Conservation (phyloP, 1,284 basidiomycete genomes). For the Polyporus tsugae region DNA sequence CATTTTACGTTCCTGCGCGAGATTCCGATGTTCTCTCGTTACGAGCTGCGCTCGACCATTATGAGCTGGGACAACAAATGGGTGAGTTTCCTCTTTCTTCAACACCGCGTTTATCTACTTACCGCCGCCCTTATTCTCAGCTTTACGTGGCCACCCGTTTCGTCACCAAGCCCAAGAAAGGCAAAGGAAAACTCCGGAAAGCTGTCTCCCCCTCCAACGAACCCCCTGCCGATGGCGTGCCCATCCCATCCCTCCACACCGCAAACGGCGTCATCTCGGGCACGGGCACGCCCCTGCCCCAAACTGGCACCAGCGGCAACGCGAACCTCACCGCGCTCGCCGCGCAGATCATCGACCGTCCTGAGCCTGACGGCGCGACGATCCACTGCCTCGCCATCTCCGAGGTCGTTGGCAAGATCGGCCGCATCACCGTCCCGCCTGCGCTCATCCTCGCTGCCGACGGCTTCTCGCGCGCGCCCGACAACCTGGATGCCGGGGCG, state of each 20-base stretch:
- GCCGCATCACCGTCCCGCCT: conserved; percentile 81
- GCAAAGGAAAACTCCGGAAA: conserved; percentile 34
- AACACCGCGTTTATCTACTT: neutral
- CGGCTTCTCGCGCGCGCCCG: conserved; percentile 51
- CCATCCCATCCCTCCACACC: conserved; percentile 39
- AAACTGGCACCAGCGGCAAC: conserved; percentile 5
- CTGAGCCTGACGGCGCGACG: conserved; percentile 62
- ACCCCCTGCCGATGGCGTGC: conserved; percentile 36
- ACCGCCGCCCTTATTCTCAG: conserved; percentile 44
- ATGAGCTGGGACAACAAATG: conserved; percentile 89
- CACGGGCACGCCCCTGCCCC: conserved; percentile 29
- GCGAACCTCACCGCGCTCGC: conserved; percentile 29
- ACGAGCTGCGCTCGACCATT: conserved; percentile 74
- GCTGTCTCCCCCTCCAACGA: conserved; percentile 12
- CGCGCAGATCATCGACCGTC: conserved; percentile 28
- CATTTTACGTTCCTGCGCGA: conserved; percentile 82
- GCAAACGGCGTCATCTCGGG: conserved; percentile 36
- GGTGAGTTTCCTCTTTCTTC: conserved; percentile 53
- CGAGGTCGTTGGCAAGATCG: conserved; percentile 78
- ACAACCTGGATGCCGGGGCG: neutral
- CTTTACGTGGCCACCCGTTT: conserved; percentile 71
- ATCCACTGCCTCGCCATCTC: conserved; percentile 77
- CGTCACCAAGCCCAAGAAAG: conserved; percentile 65
- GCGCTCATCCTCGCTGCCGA: conserved; percentile 61
- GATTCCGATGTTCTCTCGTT: conserved; percentile 76